A percentile compares a stretch with the other conserved stretches of the same genome.
These are phyloP conservation scores for Psidium guajava DNA, from an alignment of 345 rosid species.

Conservation along the genomic window DNA sequence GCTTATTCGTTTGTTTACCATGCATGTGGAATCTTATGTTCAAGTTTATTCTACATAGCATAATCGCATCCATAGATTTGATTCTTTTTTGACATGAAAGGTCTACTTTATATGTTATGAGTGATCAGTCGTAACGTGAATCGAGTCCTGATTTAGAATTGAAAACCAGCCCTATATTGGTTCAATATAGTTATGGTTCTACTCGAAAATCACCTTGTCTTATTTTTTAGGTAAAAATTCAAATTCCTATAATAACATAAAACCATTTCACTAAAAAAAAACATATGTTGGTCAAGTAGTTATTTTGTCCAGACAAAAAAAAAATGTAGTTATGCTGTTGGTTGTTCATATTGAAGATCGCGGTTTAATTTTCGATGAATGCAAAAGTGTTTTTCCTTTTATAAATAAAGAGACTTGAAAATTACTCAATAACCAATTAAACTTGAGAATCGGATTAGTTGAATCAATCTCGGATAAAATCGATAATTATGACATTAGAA, in stretches of 20 bases:
- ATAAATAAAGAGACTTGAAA: no score
- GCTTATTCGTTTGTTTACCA: neutral
- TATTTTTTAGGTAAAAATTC: neutral
- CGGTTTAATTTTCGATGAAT: neutral
- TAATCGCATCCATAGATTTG: neutral
- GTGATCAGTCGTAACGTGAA: neutral
- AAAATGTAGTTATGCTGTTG: no score
- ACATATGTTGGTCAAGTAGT: neutral
- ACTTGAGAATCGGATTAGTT: neutral
- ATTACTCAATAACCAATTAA: neutral
- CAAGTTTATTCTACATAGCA: no score
- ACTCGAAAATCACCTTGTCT: neutral
- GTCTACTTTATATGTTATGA: neutral
- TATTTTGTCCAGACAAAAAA: neutral
- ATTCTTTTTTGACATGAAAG: neutral
- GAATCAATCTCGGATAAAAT: accelerated
- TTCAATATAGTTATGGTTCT: neutral
- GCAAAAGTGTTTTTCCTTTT: no score
- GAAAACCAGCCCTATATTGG: neutral
- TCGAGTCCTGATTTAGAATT: neutral
- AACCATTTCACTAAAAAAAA: neutral
- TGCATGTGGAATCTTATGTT: neutral
- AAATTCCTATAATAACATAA: neutral
- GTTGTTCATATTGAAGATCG: neutral
- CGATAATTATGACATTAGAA: neutral